phyloP scores from a whole-genome alignment of 495 filamentous ascomycete species.

The Clavariopsis aquatica region DNA sequence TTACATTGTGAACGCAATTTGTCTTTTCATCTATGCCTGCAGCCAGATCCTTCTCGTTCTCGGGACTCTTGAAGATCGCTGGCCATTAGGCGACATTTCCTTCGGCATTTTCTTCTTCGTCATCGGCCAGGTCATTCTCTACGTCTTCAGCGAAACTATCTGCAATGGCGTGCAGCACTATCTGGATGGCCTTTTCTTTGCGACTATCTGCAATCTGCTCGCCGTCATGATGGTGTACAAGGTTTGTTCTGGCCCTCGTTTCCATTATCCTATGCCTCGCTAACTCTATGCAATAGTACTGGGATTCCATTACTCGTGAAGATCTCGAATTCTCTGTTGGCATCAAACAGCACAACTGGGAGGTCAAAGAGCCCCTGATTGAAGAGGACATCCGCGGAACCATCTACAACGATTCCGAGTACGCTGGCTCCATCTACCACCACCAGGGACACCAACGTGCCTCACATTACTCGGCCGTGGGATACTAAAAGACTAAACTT shows the following conservation, averaged over 20 bases:
- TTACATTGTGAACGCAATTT: slow-evolving; percentile 87
- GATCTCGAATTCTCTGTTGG: slow-evolving; percentile 98
- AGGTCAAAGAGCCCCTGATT: slow-evolving; percentile 90
- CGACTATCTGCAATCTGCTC: slow-evolving; percentile 88
- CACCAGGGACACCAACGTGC: slow-evolving; percentile 48
- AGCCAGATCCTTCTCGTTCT: slow-evolving; percentile 86
- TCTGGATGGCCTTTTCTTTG: slow-evolving; percentile 91
- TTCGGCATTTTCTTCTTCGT: slow-evolving; percentile 93
- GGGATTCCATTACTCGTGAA: slow-evolving; percentile 98
- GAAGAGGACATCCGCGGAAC: slow-evolving; percentile 84
- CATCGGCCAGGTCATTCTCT: slow-evolving; percentile 88
- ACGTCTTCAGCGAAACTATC: slow-evolving; percentile 82
- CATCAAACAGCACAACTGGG: slow-evolving; percentile 93
- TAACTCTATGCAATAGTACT: slow-evolving; percentile 64
- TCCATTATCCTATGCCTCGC: slow-evolving; percentile 21
- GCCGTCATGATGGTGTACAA: slow-evolving; percentile 99
- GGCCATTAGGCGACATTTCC: slow-evolving; percentile 91
- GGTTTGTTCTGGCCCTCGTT: slow-evolving; percentile 51
- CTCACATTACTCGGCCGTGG: slow-evolving; percentile 35
- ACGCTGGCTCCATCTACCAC: slow-evolving; percentile 61
- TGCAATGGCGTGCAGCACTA: slow-evolving; percentile 89
- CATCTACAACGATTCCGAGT: slow-evolving; percentile 72
- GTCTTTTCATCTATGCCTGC: slow-evolving; percentile 78
- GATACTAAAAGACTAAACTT: slow-evolving; percentile 8
- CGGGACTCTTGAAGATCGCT: slow-evolving; percentile 89